Conservation (phyloP, 768 basidiomycete genomes). For the Agrocybe praecox region DNA sequence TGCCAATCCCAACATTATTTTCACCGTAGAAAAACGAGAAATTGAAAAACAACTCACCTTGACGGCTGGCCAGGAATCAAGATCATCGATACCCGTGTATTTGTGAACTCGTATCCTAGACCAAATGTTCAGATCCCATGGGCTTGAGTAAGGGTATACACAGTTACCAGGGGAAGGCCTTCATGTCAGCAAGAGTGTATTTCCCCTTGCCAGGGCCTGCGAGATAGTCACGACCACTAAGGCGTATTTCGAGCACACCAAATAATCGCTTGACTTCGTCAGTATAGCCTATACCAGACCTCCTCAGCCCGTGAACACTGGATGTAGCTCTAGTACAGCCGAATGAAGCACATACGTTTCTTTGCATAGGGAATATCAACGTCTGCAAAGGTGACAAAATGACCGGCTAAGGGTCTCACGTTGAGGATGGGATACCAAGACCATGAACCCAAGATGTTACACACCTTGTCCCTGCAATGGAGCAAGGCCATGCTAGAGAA, state of each 20-base stretch:
- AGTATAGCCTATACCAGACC: slow-evolving; percentile 61
- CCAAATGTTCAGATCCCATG: not conserved
- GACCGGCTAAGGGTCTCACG: slow-evolving; percentile 48
- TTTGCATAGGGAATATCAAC: slow-evolving; percentile 72
- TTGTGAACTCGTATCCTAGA: slow-evolving; percentile 56
- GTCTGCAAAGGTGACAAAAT: slow-evolving; percentile 65
- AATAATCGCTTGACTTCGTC: slow-evolving; percentile 88
- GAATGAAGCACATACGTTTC: slow-evolving; percentile 41
- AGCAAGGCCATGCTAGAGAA: slow-evolving; percentile 71
- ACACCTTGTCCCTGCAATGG: slow-evolving; percentile 81
- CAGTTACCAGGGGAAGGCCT: slow-evolving; percentile 61
- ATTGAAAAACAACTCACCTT: slow-evolving; percentile 36
- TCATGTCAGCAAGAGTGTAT: slow-evolving; percentile 74
- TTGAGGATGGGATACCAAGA: too few species aligned
- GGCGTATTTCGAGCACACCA: slow-evolving; percentile 78
- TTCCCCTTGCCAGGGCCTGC: slow-evolving; percentile 74
- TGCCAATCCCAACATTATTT: not conserved
- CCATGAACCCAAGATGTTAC: not conserved
- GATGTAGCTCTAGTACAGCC: slow-evolving; percentile 17
- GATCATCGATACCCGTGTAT: slow-evolving; percentile 52
- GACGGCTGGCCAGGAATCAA: slow-evolving; percentile 67
- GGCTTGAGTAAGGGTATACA: not conserved
- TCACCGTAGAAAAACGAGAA: not conserved
- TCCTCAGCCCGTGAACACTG: not conserved
- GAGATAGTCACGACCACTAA: slow-evolving; percentile 74